Conservation (phyloP, 2,329 filamentous ascomycete species). For the Verticillium nonalfalfae region DNA sequence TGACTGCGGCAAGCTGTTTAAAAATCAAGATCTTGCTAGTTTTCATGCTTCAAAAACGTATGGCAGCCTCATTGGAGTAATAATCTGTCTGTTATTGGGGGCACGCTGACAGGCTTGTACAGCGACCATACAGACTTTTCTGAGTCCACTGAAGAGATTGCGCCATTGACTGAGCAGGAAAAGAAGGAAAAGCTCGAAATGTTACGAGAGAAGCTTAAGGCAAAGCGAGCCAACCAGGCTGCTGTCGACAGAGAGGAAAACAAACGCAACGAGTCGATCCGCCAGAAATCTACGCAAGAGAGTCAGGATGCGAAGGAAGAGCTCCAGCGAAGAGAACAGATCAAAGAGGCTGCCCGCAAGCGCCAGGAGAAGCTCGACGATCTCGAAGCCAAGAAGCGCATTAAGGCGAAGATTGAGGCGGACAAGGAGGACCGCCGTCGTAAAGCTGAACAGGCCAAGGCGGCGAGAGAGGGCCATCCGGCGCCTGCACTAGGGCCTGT, state of each 20-base stretch:
- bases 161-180: conserved; percentile 85
- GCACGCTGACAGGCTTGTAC: neutral
- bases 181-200: conserved; percentile 76
- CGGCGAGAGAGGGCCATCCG: conserved; percentile 70
- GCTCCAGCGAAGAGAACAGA: conserved; percentile 76
- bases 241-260: conserved; percentile 72
- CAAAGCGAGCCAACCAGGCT: conserved; percentile 64
- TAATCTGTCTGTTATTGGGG: neutral
- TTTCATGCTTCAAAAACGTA: conserved; percentile 87
- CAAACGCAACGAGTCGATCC: conserved; percentile 80
- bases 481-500: conserved; percentile 38
- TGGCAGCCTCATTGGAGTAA: conserved; percentile 16
- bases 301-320: conserved; percentile 86
- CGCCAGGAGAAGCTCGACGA: conserved; percentile 83
- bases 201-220: conserved; percentile 63
- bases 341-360: conserved; percentile 86
- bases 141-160: conserved; percentile 88
- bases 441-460: conserved; percentile 82
- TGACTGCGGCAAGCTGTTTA: conserved; percentile 88
- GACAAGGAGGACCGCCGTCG: conserved; percentile 85
- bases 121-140: conserved; percentile 85
- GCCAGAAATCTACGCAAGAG: conserved; percentile 85
- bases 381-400: conserved; percentile 76
- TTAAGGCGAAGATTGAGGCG: conserved; percentile 89
- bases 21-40: conserved; percentile 72